Evolutionary conservation across 225 moss, liverwort and hornwort species (phyloP).

Genomic region (Sphagnum contortum): DNA sequence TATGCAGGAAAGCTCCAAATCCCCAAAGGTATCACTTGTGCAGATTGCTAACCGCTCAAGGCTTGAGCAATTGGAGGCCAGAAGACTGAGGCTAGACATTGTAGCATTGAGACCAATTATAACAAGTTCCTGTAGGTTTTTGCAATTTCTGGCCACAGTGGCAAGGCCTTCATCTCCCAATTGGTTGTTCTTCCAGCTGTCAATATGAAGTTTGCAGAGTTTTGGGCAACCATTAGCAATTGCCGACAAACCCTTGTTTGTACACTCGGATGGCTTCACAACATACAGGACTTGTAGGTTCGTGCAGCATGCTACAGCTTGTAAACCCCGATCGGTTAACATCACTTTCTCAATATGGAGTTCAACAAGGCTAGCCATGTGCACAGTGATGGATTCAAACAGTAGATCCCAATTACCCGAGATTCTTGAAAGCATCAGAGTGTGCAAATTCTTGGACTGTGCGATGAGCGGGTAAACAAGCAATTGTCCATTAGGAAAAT

Average conservation of each 20-base stretch:
- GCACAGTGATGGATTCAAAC: constrained; percentile 89
- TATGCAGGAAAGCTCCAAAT: constrained; percentile 86
- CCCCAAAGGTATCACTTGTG: constrained; percentile 95
- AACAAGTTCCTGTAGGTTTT: constrained; percentile 80
- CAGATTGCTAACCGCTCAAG: constrained; percentile 91
- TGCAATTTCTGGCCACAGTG: constrained; percentile 78
- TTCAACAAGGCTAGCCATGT: constrained; percentile 84
- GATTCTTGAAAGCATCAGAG: constrained; percentile 74
- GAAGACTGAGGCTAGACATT: constrained; percentile 60
- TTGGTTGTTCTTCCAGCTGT: constrained; percentile 83
- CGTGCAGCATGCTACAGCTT: constrained; percentile 72
- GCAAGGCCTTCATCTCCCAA: constrained; percentile 91
- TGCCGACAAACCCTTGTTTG: constrained; percentile 79
- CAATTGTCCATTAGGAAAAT: constrained; percentile 77
- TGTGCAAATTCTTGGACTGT: constrained; percentile 77
- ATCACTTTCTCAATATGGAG: constrained; percentile 82
- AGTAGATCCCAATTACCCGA: constrained; percentile 90
- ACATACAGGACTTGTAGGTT: constrained; percentile 77
- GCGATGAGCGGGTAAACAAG: constrained; percentile 78
- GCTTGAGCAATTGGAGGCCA: constrained; percentile 83
- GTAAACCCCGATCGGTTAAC: constrained; percentile 68
- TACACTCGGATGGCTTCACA: constrained; percentile 81
- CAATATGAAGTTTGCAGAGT: constrained; percentile 83
- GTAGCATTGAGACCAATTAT: constrained; percentile 86
- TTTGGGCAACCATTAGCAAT: constrained; percentile 78